Evolutionary conservation across 495 filamentous ascomycete species (phyloP).

Genomic region (Gamarada debralockiae): DNA sequence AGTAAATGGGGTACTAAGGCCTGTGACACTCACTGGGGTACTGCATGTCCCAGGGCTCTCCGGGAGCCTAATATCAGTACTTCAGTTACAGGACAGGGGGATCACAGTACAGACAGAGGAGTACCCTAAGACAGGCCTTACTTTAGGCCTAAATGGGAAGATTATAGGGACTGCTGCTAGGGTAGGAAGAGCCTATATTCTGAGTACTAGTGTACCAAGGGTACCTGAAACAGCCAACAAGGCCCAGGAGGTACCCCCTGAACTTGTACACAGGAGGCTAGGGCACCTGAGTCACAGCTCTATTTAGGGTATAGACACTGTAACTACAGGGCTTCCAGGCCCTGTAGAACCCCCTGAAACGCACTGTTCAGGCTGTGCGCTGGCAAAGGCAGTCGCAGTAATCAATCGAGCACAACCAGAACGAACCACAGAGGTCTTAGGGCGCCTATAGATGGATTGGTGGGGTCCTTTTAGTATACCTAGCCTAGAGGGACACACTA

Average conservation of each 20-base stretch:
- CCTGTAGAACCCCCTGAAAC: background rate
- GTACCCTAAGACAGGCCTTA: background rate
- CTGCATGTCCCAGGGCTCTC: background rate
- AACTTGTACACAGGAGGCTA: background rate
- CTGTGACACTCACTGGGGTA: background rate
- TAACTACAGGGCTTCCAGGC: background rate
- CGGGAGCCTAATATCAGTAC: constrained; percentile 2
- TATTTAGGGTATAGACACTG: background rate
- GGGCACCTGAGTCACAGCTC: background rate
- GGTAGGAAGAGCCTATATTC: background rate
- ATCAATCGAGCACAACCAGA: background rate
- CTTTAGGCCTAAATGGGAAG: background rate
- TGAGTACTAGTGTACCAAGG: background rate
- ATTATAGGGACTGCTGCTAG: background rate
- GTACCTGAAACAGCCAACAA: background rate
- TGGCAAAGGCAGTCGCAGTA: background rate
- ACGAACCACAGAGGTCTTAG: background rate
- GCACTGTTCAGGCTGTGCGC: background rate
- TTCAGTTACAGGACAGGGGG: constrained; percentile 3
- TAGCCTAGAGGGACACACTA: background rate
- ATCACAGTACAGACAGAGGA: background rate
- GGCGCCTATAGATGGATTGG: background rate
- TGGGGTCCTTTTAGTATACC: background rate
- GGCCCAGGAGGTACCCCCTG: background rate
- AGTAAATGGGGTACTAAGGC: background rate